Evolutionary conservation across 768 basidiomycete genomes (phyloP).

Genomic region (Bullera alba): DNA sequence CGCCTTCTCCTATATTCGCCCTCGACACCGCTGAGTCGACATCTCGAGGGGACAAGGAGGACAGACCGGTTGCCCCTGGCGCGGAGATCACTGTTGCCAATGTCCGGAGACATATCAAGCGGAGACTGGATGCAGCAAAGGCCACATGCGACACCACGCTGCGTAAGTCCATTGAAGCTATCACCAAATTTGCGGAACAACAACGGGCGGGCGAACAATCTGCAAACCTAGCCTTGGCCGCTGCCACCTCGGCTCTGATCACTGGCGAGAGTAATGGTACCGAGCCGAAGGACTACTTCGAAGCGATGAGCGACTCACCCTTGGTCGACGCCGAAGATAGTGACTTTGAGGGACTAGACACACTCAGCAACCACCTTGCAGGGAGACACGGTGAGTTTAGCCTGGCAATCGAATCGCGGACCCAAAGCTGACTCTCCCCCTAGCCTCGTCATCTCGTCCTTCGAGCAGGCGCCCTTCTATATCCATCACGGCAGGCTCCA

Average conservation of each 20-base stretch:
- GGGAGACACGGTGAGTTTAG: slow-evolving; percentile 16
- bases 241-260: no score
- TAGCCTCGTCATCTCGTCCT: slow-evolving; percentile 30
- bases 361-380: slow-evolving; percentile 1
- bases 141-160: slow-evolving; percentile 95
- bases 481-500: slow-evolving; percentile 14
- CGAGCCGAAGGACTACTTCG: slow-evolving; percentile 26
- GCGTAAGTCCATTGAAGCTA: slow-evolving; percentile 82
- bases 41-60: slow-evolving; percentile 9
- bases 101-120: slow-evolving; percentile 80
- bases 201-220: slow-evolving; percentile 51
- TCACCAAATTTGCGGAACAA: slow-evolving; percentile 91
- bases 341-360: slow-evolving; percentile 21
- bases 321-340: slow-evolving; percentile 49
- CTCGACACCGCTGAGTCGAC: slow-evolving; percentile 14
- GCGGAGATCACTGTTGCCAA: slow-evolving; percentile 39
- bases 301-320: slow-evolving; percentile 23
- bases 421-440: background rate
- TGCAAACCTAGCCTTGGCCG: background rate
- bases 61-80: slow-evolving; percentile 21
- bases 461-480: slow-evolving; percentile 39
- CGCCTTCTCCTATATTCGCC: slow-evolving; percentile 41
- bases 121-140: slow-evolving; percentile 88
- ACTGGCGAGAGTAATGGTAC: slow-evolving; percentile 1
- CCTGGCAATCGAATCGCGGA: background rate